These are phyloP conservation scores for Rhodotorula sphaerocarpa DNA, from an alignment of 768 basidiomycete species.

Conservation along the genomic window DNA sequence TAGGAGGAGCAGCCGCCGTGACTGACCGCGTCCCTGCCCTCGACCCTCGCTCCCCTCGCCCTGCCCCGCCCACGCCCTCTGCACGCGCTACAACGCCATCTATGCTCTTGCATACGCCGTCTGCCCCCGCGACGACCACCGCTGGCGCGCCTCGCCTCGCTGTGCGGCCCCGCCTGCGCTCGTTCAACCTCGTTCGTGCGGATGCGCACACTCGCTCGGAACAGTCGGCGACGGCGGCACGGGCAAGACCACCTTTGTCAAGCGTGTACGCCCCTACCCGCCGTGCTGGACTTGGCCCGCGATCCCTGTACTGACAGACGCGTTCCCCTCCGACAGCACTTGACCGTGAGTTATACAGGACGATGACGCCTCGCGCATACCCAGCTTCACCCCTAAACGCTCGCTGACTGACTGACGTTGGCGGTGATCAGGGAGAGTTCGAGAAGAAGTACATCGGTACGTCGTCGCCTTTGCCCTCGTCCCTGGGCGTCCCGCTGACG, in stretches of 20 bases:
- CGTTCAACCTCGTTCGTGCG: conserved; percentile 21
- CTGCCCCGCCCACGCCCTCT: not conserved
- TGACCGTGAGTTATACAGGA: conserved; percentile 31
- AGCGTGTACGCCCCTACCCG: conserved; percentile 21
- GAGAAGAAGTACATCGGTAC: conserved; percentile 70
- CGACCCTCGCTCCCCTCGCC: not conserved
- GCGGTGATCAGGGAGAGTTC: conserved; percentile 67
- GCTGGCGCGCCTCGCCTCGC: conserved; percentile 2
- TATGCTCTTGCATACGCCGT: conserved; percentile 1
- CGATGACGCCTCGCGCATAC: conserved; percentile 7
- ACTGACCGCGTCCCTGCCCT: conserved; percentile 4
- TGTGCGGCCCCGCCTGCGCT: conserved; percentile 27
- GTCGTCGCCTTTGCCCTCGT: conserved; percentile 1
- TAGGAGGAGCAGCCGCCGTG: not conserved
- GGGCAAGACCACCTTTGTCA: conserved; percentile 50
- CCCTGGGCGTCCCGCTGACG: not conserved
- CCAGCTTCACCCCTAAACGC: conserved; percentile 51
- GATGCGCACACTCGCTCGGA: conserved; percentile 2
- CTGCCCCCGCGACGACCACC: conserved; percentile 21
- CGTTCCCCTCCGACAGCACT: conserved; percentile 13
- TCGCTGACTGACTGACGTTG: not conserved
- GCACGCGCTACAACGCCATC: too few relatives aligned
- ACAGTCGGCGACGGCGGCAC: conserved; percentile 93
- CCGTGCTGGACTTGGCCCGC: too few relatives aligned
- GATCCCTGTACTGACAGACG: not conserved